phyloP scores from a whole-genome alignment of 768 basidiomycete genomes.

The Russula brevipes region DNA sequence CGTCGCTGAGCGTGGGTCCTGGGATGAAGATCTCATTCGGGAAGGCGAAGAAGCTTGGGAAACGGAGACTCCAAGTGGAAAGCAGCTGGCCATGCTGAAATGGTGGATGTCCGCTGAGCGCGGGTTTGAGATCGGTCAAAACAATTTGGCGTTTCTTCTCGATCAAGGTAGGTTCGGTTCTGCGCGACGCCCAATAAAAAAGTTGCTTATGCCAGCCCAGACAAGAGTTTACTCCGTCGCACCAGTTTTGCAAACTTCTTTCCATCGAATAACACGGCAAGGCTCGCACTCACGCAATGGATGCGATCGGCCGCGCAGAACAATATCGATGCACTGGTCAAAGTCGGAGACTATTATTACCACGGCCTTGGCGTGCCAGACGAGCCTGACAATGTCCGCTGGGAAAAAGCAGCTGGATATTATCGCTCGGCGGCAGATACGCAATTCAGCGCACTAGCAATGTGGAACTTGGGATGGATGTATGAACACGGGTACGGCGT shows the following conservation, averaged over 20 bases:
- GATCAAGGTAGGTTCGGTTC: conserved; percentile 66
- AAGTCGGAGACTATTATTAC: conserved; percentile 97
- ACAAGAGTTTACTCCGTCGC: conserved; percentile 62
- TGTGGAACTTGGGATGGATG: conserved; percentile 99
- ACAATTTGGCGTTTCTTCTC: conserved; percentile 86
- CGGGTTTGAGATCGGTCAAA: conserved; percentile 90
- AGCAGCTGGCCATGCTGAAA: conserved; percentile 79
- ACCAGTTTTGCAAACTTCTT: conserved; percentile 63
- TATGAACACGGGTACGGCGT: conserved; percentile 96
- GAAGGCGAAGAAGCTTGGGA: conserved; percentile 79
- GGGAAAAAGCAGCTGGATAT: conserved; percentile 89
- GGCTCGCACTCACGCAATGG: conserved; percentile 88
- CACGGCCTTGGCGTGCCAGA: conserved; percentile 77
- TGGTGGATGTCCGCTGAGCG: conserved; percentile 96
- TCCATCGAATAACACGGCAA: conserved; percentile 79
- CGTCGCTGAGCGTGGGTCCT: conserved; percentile 86
- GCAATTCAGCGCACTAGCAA: conserved; percentile 86
- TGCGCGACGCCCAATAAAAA: background rate
- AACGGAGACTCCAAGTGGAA: conserved; percentile 62
- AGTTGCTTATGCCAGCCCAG: conserved; percentile 34
- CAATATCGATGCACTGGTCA: conserved; percentile 95
- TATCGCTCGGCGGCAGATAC: conserved; percentile 95
- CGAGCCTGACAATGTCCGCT: conserved; percentile 56
- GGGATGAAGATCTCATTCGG: conserved; percentile 72
- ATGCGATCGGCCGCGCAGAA: conserved; percentile 88